Conservation (phyloP, 495 filamentous ascomycete genomes). For the Neurospora sp. region DNA sequence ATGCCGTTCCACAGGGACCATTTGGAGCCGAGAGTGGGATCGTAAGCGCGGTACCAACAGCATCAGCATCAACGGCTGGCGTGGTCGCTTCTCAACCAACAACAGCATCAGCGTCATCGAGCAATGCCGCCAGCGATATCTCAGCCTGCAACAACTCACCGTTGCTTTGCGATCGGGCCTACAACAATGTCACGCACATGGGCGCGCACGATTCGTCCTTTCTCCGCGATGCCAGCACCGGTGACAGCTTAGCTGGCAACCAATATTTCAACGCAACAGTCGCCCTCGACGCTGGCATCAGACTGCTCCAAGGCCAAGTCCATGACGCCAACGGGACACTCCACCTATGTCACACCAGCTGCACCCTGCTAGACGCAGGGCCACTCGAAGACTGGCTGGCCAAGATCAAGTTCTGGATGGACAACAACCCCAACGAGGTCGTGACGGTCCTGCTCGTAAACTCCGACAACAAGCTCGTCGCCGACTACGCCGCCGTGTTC, state of each 20-base stretch:
- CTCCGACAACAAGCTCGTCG: slow-evolving; percentile 41
- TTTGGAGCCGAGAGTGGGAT: not conserved
- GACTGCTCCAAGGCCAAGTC: slow-evolving; percentile 61
- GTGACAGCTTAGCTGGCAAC: slow-evolving; percentile 49
- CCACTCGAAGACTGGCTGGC: slow-evolving; percentile 45
- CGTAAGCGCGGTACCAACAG: not conserved
- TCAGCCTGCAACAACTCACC: slow-evolving; percentile 58
- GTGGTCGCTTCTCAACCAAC: not conserved
- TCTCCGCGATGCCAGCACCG: slow-evolving; percentile 42
- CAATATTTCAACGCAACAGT: slow-evolving; percentile 56
- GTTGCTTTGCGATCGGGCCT: slow-evolving; percentile 48
- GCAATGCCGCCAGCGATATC: slow-evolving; percentile 4
- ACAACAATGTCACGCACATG: slow-evolving; percentile 57
- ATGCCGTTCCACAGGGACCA: slow-evolving; percentile 14
- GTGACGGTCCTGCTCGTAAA: slow-evolving; percentile 63
- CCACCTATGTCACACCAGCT: slow-evolving; percentile 57
- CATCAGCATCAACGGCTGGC: not conserved
- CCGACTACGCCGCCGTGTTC: slow-evolving; percentile 45
- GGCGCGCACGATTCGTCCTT: slow-evolving; percentile 64
- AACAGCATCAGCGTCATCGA: slow-evolving; percentile 7
- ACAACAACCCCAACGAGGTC: slow-evolving; percentile 54
- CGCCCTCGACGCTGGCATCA: slow-evolving; percentile 57
- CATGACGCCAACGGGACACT: slow-evolving; percentile 44
- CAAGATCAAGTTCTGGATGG: slow-evolving; percentile 54
- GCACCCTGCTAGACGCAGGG: slow-evolving; percentile 55